Evolutionary conservation across 306 rosid genomes (phyloP).

Genomic region (Mimosa bimucronata): DNA sequence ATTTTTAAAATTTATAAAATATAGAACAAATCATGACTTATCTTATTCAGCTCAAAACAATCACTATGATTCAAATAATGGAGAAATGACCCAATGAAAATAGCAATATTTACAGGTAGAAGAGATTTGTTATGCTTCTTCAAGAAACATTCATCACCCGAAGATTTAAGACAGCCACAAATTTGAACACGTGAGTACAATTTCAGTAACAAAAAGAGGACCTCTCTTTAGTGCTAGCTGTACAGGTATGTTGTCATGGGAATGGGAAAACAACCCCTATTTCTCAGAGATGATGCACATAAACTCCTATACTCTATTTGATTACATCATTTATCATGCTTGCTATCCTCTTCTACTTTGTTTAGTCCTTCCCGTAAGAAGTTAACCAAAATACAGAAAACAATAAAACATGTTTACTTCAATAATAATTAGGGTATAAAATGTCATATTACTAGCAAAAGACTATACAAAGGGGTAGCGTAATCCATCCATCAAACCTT

Average conservation of each 20-base stretch:
- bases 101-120: slow-evolving; percentile 1
- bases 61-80: background rate
- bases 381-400: slow-evolving; percentile 26
- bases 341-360: background rate
- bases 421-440: slow-evolving; percentile 22
- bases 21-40: background rate
- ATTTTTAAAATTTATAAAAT: background rate
- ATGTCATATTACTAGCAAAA: slow-evolving; percentile 8
- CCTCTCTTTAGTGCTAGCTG: no score
- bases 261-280: background rate
- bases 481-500: slow-evolving; percentile 56
- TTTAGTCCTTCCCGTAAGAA: slow-evolving; percentile 10
- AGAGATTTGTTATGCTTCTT: slow-evolving; percentile 2
- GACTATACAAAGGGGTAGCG: slow-evolving; percentile 17
- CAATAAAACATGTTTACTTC: slow-evolving; percentile 4
- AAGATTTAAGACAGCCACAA: slow-evolving; percentile 15
- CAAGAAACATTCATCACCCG: slow-evolving; percentile 9
- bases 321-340: no score
- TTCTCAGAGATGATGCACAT: background rate
- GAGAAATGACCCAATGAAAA: background rate
- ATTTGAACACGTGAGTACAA: background rate
- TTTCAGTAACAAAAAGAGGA: no score
- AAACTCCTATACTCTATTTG: no score
- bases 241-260: background rate
- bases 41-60: background rate